Evolutionary conservation across 495 filamentous ascomycete species (phyloP), one percentile per base, ranked within the genome.

Genomic region (Penicillium canescens): DNA sequence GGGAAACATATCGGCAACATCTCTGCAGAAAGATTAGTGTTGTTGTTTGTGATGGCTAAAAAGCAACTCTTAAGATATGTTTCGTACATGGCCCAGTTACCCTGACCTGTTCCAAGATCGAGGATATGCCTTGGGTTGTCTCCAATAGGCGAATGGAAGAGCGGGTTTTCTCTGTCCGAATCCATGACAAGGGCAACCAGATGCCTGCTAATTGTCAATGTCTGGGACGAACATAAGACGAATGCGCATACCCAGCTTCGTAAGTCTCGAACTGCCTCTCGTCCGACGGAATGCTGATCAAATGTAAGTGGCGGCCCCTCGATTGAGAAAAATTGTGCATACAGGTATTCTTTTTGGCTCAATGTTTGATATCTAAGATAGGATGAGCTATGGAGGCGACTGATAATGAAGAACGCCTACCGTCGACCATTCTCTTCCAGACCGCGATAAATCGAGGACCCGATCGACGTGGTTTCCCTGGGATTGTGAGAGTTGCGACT

Each of bases 71-170:
- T 24, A 24, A 28, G 14, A 31, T 1, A n/a, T 50, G 4, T 5
- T 7, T 41, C 64, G 26, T 66, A 68, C 59, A 66, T 69, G 36
- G 65, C 61, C 64, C 68, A 67, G 8, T 47, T 46, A 21, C 67
- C 67, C 31, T 60, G 52, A 4, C 64, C 64, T 6, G 64, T 67
- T 20, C 64, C 64, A 23, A 67, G 61, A 23, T 67, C 64, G n/a
- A 67, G 58, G 11, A 67, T 60, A 20, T 67, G 42, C 28, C 46
- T 58, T 1, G 59, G 46, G 1, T 50, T 26, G 4, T 42, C n/a
- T 6, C 58, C 54, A 20, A 59, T 42, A 2, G 60, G 60, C 13
- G 60, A 23, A 6, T 40, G 43, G 42, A 55, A 56, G 7, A 62
- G 56, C 1, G 60, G 52, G 33, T 62, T 62, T 1, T 51, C 47